phyloP scores from a whole-genome alignment of 2,329 filamentous ascomycete genomes.

The Chrysosporium queenslandicum region DNA sequence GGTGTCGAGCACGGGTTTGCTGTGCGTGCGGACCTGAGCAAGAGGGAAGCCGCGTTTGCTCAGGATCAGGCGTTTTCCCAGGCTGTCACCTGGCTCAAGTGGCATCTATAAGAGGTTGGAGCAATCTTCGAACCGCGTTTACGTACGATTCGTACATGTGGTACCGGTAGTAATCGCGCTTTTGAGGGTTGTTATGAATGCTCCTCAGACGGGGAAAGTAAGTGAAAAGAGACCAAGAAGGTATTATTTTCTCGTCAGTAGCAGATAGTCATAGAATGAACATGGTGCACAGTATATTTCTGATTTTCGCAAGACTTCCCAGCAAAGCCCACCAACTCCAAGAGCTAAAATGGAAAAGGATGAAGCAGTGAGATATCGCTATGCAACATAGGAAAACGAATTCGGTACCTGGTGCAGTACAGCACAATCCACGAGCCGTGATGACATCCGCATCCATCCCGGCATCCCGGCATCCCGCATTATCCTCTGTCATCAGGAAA shows the following conservation, averaged over 20 bases:
- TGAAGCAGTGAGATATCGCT: neutral
- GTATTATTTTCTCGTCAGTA: neutral
- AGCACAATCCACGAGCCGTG: too few relatives aligned
- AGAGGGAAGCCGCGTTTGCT: constrained; percentile 50
- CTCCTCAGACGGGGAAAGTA: too few relatives aligned
- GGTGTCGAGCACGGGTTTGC: constrained; percentile 62
- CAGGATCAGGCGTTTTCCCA: constrained; percentile 69
- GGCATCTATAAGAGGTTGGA: constrained; percentile 10
- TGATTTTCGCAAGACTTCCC: too few relatives aligned
- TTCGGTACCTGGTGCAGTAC: neutral
- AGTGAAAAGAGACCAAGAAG: neutral
- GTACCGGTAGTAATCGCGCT: too few relatives aligned
- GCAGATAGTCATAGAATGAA: too few relatives aligned
- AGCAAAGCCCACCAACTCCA: constrained; percentile 1
- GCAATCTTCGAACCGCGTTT: neutral
- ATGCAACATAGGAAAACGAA: neutral
- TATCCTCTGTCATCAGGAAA: neutral
- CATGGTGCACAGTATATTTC: too few relatives aligned
- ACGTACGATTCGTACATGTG: neutral
- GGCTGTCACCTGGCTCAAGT: constrained; percentile 55
- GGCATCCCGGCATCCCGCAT: neutral
- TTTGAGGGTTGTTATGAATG: too few relatives aligned
- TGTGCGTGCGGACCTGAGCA: constrained; percentile 51
- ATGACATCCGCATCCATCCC: neutral
- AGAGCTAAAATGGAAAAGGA: neutral